Conservation (phyloP, 2,329 filamentous ascomycete genomes). For the Pseudogymnoascus sp. region DNA sequence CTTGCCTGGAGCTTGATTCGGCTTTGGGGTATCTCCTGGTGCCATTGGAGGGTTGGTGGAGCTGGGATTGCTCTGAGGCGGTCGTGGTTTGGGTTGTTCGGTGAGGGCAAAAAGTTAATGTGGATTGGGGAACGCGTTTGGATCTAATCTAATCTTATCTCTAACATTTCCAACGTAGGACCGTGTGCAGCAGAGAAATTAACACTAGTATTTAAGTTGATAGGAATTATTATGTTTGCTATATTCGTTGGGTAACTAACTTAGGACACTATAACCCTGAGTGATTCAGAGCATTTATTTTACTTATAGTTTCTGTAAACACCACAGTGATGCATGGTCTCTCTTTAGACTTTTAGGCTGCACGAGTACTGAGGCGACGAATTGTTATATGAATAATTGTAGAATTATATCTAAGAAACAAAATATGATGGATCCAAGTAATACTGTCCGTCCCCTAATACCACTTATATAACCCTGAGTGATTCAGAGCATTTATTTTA, state of each 20-base stretch:
- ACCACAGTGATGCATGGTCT: too few species aligned
- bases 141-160: slow-evolving; percentile 5
- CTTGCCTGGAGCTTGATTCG: not conserved
- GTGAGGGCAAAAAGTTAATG: not conserved
- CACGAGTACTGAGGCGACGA: not conserved
- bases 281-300: too few species aligned
- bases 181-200: too few species aligned
- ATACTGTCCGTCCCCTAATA: not conserved
- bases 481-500: too few species aligned
- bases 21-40: not conserved
- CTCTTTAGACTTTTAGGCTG: too few species aligned
- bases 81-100: not conserved
- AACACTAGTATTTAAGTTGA: too few species aligned
- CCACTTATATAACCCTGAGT: too few species aligned
- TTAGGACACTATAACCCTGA: too few species aligned
- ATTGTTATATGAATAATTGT: not conserved
- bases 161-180: not conserved
- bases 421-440: not conserved
- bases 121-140: not conserved
- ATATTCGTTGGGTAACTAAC: too few species aligned
- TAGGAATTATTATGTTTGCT: too few species aligned
- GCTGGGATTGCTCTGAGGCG: not conserved
- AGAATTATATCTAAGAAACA: not conserved
- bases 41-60: slow-evolving; percentile 1
- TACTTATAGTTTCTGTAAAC: too few species aligned